phyloP scores from a whole-genome alignment of 140 eudicot genomes.

The Cichorium intybus region DNA sequence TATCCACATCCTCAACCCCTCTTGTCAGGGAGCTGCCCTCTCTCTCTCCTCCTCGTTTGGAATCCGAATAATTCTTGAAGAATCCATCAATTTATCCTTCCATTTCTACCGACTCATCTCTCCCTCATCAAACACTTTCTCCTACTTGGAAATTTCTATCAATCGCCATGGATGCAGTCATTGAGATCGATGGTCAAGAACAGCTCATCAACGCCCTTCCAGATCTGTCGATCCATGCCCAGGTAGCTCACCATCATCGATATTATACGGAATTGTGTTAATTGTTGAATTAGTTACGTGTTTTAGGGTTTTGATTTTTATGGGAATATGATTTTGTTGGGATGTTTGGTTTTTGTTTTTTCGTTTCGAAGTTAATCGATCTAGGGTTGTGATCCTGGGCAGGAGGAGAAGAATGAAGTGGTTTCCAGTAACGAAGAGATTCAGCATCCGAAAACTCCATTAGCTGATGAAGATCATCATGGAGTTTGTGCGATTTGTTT shows the following conservation, averaged over 20 bases:
- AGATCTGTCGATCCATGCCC: slow-evolving; percentile 41
- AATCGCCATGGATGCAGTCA: slow-evolving; percentile 39
- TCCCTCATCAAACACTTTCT: slow-evolving; percentile 11
- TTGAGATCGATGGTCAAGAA: slow-evolving; percentile 43
- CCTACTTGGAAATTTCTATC: slow-evolving; percentile 1
- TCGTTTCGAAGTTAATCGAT: slow-evolving; percentile 1
- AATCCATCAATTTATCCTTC: slow-evolving; percentile 11
- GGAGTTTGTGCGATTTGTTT: slow-evolving; percentile 91
- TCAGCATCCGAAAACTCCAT: slow-evolving; percentile 12
- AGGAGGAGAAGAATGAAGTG: slow-evolving; percentile 21
- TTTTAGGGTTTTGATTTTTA: slow-evolving; percentile 1
- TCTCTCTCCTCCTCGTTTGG: neutral
- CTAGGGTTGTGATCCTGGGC: slow-evolving; percentile 17
- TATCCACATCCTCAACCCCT: slow-evolving; percentile 25
- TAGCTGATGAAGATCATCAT: slow-evolving; percentile 40
- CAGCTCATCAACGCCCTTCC: slow-evolving; percentile 31
- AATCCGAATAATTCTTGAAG: slow-evolving; percentile 20
- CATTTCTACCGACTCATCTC: neutral
- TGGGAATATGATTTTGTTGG: neutral
- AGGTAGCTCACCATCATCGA: slow-evolving; percentile 21
- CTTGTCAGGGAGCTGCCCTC: slow-evolving; percentile 17
- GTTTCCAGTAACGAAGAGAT: slow-evolving; percentile 14
- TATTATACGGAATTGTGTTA: neutral
- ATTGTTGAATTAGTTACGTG: neutral
- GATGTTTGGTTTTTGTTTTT: slow-evolving; percentile 15